Evolutionary conservation across 2,329 filamentous ascomycete species (phyloP), one percentile per base, ranked within the genome.

Genomic region (Nannizziopsis barbatae): DNA sequence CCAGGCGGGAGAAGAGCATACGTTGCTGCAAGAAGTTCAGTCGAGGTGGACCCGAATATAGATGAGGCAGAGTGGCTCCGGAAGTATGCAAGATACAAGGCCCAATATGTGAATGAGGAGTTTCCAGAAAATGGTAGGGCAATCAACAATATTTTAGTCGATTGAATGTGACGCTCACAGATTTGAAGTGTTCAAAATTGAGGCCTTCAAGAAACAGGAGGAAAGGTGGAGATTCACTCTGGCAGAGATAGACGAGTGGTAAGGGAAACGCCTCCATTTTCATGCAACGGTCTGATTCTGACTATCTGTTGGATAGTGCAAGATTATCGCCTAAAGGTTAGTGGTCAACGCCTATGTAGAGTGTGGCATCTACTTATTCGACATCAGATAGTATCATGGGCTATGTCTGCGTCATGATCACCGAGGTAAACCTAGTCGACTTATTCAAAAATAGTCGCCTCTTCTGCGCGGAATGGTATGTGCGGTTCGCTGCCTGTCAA

Each of bases 1-100:
- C 62, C 62, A 41, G 61, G 65, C 18, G 15, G 14, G 11, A 59
- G 49, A 43, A 62, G 58, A 42, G 53, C 70, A 14, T 63, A 60
- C 17, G 52, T 75, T 15, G 67, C 59, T 9, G 60, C 68, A 7
- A 59, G 63, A 20, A 71, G 72, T 1, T 63, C 65, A 18, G 52
- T 75, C 2, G 71, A 76, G 42, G 59, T 75, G 17, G 65, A 76
- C 52, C 73, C 73, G 0, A 54, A 60, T 42, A 65, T 73, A 12
- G 56, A 57, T 12, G 73, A 75, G 42, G 66, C 70, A 2, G 58
- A 64, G 6, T 71, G 68, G 60, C 62, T 76, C 8, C 64, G 70
- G 33, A 61, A 58, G 1, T 67, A 69, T 52, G 67, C 72, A 1
- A 60, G 64, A 35, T 62, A 65, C 1, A 54, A 70, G 48, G 67